Base-by-base conservation (phyloP, 805 yeast species). In the Metschnikowia continentalis region DNA sequence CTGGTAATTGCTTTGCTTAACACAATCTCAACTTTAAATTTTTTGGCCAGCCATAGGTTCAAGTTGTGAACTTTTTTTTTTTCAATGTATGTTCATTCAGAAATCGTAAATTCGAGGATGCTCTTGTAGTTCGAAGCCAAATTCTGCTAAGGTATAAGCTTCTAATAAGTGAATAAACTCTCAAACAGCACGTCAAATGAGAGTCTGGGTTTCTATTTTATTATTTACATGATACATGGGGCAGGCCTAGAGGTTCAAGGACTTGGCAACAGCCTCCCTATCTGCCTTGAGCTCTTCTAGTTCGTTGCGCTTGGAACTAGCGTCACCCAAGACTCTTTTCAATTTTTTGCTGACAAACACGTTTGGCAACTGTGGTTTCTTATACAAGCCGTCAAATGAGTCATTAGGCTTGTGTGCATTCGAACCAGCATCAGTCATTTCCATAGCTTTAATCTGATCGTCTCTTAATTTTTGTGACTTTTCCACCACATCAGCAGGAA, bases 371-470 rank as follows among this genome's bases (percentile, higher is more conserved):
- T 57, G 56, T 49, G 68, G 82, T 66, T 56, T 78, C 55, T 75
- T 72, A 52, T 76, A 73, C 52, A 86, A 70, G 20, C 97, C 97
- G 41, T 78, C 90, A 62, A 85, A 89, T 1, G 90, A 86, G 32
- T 76, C 79, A 38, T 83, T 77, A 13, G 92, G 90, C 62, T 83
- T 86, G 46, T 70, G 63, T 45, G 71, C 69, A 66, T 90, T 92
- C 1, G 95, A 84, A 8, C 95, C 94, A 15, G 74, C 72, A 43
- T 69, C 66, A 60, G 74, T 76, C 49, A 79, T 83, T 35, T 75
- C 77, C 51, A 82, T 74, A 61, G 78, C 82, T 48, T 75, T 72
- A 44, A 71, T 71, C 59, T 81, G 70, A 58, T 84, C 82, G 26
- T 73, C 66, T 49, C 69, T 69, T 56, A 74, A 74, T 43, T 76